Base-by-base conservation (phyloP, 1,284 basidiomycete genomes). In the Trametes versicolor region DNA sequence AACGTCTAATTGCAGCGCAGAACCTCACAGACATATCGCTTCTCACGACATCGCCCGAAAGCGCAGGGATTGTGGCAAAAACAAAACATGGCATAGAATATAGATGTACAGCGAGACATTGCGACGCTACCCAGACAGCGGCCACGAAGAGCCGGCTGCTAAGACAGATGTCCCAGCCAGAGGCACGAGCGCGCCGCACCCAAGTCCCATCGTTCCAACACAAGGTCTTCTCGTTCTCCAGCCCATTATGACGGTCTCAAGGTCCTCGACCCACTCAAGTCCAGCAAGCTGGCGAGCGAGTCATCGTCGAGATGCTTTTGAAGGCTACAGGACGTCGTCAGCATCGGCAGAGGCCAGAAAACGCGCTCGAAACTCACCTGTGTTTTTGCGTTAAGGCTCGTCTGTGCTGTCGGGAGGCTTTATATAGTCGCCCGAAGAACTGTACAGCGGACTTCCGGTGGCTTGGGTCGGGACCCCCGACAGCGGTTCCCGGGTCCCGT, bases 221-320 rank as follows among this genome's bases (percentile, higher is more conserved):
- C 41, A 59, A 69, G 45, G 75, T 64, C 69, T 66, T 77, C 71
- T 88, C 76, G 64, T 72, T 93, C 91, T 93, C 86, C 92, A 92
- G 89, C 88, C 82, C 77, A 77, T 78, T 80, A 76, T 85, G 88
- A 94, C 92, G 92, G 89, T 93, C 92, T 89, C 91, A 83, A 88
- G 82, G 86, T 93, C 92, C 85, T 92, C 85, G 89, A 91, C 82
- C 86, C 82, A 81, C 89, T 73, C 86, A 85, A 86, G 83, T 90
- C 88, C 88, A 79, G 68, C 69, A 66, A 71, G 79, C 68, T 49
- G 88, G 91, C 86, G 89, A 86, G 85, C 87, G 80, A 81, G 79
- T 87, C 91, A 72, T 93, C 89, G 83, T 88, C 86, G 89, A 93
- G 92, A 93, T 93, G 92, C 92, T 93, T 94, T 92, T 88, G 75